phyloP scores from a whole-genome alignment of 2,329 filamentous ascomycete species.

The Xylariaceae sp. region DNA sequence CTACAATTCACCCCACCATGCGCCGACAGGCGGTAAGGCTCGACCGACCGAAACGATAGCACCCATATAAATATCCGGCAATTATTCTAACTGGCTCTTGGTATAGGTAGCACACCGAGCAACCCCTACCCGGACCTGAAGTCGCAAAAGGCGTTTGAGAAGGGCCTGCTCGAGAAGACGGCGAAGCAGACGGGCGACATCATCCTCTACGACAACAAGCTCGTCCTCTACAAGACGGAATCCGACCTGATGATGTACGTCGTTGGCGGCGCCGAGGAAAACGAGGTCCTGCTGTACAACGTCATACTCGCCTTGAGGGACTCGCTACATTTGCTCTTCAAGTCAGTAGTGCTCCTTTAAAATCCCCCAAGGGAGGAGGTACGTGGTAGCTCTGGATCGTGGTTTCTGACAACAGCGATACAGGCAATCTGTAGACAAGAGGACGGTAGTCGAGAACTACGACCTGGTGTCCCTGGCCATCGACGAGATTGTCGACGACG shows the following conservation, averaged over 20 bases:
- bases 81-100: too few species aligned
- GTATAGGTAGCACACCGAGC: slow-evolving; percentile 47
- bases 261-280: slow-evolving; percentile 86
- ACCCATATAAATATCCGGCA: too few species aligned
- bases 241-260: slow-evolving; percentile 96
- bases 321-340: slow-evolving; percentile 83
- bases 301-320: slow-evolving; percentile 88
- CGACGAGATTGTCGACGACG: slow-evolving; percentile 92
- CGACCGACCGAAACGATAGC: too few species aligned
- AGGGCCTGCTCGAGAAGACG: slow-evolving; percentile 91
- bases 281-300: slow-evolving; percentile 94
- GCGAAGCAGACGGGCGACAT: slow-evolving; percentile 94
- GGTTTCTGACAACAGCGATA: slow-evolving; percentile 3
- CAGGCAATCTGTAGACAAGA: slow-evolving; percentile 94
- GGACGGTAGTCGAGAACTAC: slow-evolving; percentile 98
- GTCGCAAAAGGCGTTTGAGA: slow-evolving; percentile 94
- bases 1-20: slow-evolving; percentile 50
- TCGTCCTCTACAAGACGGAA: slow-evolving; percentile 97
- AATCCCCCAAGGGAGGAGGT: too few species aligned
- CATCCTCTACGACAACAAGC: slow-evolving; percentile 92
- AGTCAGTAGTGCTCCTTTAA: slow-evolving; percentile 54
- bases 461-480: slow-evolving; percentile 90
- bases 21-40: slow-evolving; percentile 26
- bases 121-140: slow-evolving; percentile 86
- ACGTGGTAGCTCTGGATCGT: too few species aligned